Conservation (phyloP, 2,329 filamentous ascomycete genomes). For the Aurifilum marmelostoma region DNA sequence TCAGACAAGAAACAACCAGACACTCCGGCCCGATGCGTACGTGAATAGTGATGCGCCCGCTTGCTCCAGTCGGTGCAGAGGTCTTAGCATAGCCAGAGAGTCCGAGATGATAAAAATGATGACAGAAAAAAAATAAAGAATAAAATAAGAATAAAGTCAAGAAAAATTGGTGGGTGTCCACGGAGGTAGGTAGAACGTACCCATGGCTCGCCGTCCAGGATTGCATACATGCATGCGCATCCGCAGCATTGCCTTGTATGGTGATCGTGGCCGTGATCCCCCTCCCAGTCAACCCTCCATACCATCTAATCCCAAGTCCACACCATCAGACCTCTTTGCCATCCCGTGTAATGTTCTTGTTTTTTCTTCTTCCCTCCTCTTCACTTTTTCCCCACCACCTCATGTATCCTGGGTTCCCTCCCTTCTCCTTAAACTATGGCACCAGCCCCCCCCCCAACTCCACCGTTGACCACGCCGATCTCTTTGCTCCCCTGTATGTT, state of each 20-base stretch:
- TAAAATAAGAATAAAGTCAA: not conserved
- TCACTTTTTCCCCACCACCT: not conserved
- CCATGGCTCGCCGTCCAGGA: not conserved
- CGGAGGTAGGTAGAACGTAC: not conserved
- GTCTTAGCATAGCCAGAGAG: not conserved
- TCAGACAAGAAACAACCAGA: too few relatives aligned
- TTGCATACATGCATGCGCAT: not conserved
- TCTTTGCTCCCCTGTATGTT: not conserved
- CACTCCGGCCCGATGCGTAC: constrained; percentile 30
- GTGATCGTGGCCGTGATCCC: not conserved
- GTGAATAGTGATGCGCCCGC: constrained; percentile 22
- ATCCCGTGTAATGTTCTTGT: not conserved
- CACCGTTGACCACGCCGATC: not conserved
- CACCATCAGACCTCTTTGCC: not conserved
- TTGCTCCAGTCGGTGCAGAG: constrained; percentile 2
- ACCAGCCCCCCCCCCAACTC: not conserved
- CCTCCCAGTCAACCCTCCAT: not conserved
- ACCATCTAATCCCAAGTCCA: not conserved
- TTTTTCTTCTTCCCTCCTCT: too few relatives aligned
- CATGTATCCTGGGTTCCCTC: not conserved
- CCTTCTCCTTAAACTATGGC: not conserved
- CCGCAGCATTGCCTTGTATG: not conserved
- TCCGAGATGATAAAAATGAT: not conserved
- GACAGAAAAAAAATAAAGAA: not conserved
- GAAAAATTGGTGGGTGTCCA: not conserved